Base-by-base conservation (phyloP, 805 yeast species). In the Blastobotrys parvus region DNA sequence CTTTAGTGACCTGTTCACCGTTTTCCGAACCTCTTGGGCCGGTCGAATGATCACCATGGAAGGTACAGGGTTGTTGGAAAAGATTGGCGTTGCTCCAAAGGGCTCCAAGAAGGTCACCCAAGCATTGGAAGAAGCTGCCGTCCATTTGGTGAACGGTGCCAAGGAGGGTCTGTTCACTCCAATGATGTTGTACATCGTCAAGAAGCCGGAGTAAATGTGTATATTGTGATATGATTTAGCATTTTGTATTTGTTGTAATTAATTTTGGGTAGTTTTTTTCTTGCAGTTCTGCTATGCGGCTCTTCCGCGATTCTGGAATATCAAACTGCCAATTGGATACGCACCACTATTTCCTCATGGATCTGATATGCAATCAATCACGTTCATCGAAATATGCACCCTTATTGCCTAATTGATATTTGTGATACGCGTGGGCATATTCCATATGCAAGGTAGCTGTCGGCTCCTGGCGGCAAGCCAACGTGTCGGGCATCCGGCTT, bases 81-180 rank as follows among this genome's bases (percentile, higher is more conserved):
- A 67, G 59, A 41, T 88, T 23, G 92, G 95, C 46, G 54, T 92
- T 45, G 97, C 97, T 38, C 97, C 97, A 61, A 78, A 82, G 66
- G 98, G 96, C 47, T 84, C 90, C 16, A 75, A 74, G 60, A 80
- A 86, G 70, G 97, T 92, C 51, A 87, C 97, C 34, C 74, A 67
- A 49, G 97, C 97, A 23, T 75, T 92, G 53, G 98, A 92, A 70
- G 92, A 89, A 62, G 98, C 98, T 48, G 97, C 97, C 44, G 80
- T 90, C 47, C 89, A 88, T 64, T 76, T 92, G 59, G 96, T 89
- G 45, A 84, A 79, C 45, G 98, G 98, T 66, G 98, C 96, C 63
- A 74, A 74, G 66, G 74, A 82, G 64, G 80, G 83, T 57, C 72
- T 92, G 53, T 92, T 92, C 71, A 90, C 97, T 33, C 98, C 98